Base-by-base conservation (phyloP, 345 rosid species). In the Anastatica hierochuntica region DNA sequence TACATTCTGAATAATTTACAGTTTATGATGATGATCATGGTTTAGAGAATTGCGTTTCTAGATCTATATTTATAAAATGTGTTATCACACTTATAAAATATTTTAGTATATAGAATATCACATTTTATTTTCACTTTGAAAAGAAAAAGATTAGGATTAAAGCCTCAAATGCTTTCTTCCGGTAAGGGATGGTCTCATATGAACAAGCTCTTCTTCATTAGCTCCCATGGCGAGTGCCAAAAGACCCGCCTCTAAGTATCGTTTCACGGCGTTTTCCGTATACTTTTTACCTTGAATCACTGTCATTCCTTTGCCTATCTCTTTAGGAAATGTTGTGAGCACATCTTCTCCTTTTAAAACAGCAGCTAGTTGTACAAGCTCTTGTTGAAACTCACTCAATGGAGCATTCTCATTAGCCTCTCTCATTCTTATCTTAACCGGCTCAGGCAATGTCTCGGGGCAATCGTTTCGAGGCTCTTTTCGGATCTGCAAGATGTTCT, bases 171-270 rank as follows among this genome's bases (percentile, higher is more conserved):
- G 40, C 37, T 40, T 53, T 53, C 67, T 44, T 44, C 29, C 60
- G 10, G 94, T 90, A 27, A 90, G 84, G 15, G 95, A 83, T 36
- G 94, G 79, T 63, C 58, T 90, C 96, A 90, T 90, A 58, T 76
- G 82, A 9, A 90, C 84, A 64, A 77, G 72, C 40, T 84, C 85
- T 33, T 90, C 84, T 10, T 63, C 69, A 62, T 82, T 78, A 16
- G 85, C 98, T 49, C 92, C 96, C 89, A 87, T 77, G 65, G 65
- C 76, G 47, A 67, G 43, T 24, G 98, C 98, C 15, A 41, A 60
- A 39, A 55, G 63, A 11, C 92, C 95, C 0, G 84, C 87, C 7
- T 79, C 80, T 2, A 84, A 67, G 85, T 80, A 90, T n/a, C 85
- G 66, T 60, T 77, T 69, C 12, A 84, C 69, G 2, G 96, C 98